Evolutionary conservation across 805 yeast species (phyloP).

Genomic region (Jamesozyma lodderae): DNA sequence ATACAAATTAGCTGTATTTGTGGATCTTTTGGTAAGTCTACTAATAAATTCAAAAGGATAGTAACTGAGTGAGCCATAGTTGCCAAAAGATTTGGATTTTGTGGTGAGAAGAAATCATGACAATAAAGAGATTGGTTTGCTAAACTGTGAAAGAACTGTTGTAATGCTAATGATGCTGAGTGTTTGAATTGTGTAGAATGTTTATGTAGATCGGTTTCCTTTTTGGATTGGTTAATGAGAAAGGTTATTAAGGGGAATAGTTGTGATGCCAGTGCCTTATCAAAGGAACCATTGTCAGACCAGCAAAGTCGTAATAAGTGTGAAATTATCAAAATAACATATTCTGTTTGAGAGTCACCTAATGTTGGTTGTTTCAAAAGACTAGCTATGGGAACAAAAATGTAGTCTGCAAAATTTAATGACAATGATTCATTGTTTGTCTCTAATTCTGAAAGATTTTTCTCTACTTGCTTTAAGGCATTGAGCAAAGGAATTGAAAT

Average conservation of each 20-base stretch:
- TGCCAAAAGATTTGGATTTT: conserved; percentile 23
- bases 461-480: conserved; percentile 31
- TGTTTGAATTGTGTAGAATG: conserved; percentile 17
- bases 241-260: conserved; percentile 39
- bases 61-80: conserved; percentile 42
- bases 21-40: conserved; percentile 18
- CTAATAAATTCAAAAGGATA: conserved; percentile 33
- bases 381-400: conserved; percentile 51
- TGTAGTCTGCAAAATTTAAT: conserved; percentile 45
- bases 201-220: conserved; percentile 12
- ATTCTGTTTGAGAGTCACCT: conserved; percentile 39
- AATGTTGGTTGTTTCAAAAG: conserved; percentile 42
- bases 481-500: conserved; percentile 26
- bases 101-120: conserved; percentile 12
- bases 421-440: conserved; percentile 22
- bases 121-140: conserved; percentile 20
- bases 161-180: conserved; percentile 31
- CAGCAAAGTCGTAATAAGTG: conserved; percentile 41
- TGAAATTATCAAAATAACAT: conserved; percentile 37
- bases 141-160: conserved; percentile 28
- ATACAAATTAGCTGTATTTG: conserved; percentile 30
- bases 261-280: conserved; percentile 35
- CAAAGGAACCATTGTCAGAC: conserved; percentile 33
- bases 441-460: neutral
- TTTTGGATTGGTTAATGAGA: conserved; percentile 31